A percentile compares a stretch with the other conserved stretches of the same genome.
Conservation (phyloP, 768 basidiomycete genomes). For the Mycena rebaudengoi region DNA sequence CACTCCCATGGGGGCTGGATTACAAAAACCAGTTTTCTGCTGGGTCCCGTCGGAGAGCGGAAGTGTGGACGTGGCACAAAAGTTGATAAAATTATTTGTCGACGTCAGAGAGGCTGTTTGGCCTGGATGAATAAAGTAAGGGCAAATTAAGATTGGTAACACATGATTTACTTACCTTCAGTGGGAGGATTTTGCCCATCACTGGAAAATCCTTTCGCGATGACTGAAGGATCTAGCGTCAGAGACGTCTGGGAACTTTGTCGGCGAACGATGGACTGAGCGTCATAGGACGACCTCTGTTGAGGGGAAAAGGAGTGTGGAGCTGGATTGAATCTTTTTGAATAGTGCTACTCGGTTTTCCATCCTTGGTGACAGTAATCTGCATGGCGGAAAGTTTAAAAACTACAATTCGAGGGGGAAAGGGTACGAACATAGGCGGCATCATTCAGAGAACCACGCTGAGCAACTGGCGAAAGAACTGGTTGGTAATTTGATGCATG, state of each 20-base stretch:
- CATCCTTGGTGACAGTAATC: conserved; percentile 34
- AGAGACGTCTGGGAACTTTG: conserved; percentile 9
- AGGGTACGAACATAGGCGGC: conserved; percentile 39
- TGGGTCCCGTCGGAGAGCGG: conserved; percentile 55
- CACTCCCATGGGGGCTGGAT: conserved; percentile 21
- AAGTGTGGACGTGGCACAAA: conserved; percentile 50
- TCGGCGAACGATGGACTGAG: neutral
- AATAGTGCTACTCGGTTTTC: conserved; percentile 10
- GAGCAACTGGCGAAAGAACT: conserved; percentile 46
- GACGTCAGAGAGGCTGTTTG: conserved; percentile 59
- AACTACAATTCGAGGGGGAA: neutral
- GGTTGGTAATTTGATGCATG: conserved; percentile 41
- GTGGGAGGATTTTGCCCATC: conserved; percentile 49
- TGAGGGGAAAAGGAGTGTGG: neutral
- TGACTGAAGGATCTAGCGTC: conserved; percentile 40
- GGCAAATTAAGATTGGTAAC: neutral
- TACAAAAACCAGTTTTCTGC: conserved; percentile 31
- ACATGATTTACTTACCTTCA: too few species aligned
- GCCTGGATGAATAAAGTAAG: conserved; percentile 30
- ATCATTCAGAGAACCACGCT: conserved; percentile 52
- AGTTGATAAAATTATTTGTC: conserved; percentile 67
- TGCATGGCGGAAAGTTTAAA: conserved; percentile 1
- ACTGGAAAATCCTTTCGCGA: conserved; percentile 43
- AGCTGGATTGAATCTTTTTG: too few species aligned
- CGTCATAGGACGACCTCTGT: neutral